Base-by-base conservation (phyloP, 768 basidiomycete species). In the Scleroderma bovista region DNA sequence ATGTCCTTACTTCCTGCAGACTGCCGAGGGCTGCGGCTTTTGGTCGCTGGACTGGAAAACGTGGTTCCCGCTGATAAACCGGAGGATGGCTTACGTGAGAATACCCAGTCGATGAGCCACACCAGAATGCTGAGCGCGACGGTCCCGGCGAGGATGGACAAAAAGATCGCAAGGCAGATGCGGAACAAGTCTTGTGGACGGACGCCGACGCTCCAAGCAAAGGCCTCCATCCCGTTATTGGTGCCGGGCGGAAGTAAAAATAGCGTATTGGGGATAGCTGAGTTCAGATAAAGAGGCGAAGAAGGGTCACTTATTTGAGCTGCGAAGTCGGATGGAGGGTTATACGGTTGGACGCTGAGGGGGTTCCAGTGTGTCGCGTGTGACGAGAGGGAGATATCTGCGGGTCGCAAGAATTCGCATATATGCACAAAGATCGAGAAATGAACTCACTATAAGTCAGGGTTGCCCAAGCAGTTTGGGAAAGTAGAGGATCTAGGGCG, bases 391-490 rank as follows among this genome's bases (percentile, higher is more conserved):
- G 87, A 88, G 50, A 91, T 77, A 62, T 97, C 92, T 93, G 57
- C 1, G 41, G 20, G 3, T 36, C 40, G 11, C 23, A 51, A 54
- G 15, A 23, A 5, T 48, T 58, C 48, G 51, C 19, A 43, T 51
- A 19, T 50, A 41, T 41, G 47, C 19, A 23, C 12, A 36, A 60
- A 61, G 38, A 46, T 44, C n/a, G 16, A 44, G 39, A 45, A 19
- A 47, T 38, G 36, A 10, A 59, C 76, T 65, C 58, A 86, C 87
- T 91, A 64, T 84, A 89, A 43, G 78, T 69, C 46, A 91, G 73
- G 12, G 83, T 87, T 15, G 94, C 80, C 95, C 95, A 98, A 1
- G 92, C 84, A 7, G 88, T 85, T 60, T 90, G 86, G 10, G 85
- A 80, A 41, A 96, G 73, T 36, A 97, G 72, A n/a, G 95, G 94